Percentiles rank a stretch among this genome's conserved stretches.
Evolutionary conservation across 306 rosid genomes (phyloP).

Genomic region (Prunus mume): DNA sequence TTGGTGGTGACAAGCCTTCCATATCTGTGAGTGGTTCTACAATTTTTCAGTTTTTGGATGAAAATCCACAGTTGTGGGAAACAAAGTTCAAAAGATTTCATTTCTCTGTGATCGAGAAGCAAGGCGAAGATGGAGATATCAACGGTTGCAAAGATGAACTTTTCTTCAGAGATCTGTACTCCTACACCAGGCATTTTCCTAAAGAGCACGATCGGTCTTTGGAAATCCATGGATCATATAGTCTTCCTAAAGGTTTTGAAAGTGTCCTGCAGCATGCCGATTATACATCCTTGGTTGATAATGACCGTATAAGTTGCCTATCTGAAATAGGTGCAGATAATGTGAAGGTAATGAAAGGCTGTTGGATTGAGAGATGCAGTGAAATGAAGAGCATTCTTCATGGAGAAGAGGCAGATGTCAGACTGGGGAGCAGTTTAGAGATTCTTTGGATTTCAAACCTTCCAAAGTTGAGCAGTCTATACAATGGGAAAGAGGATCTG

Average conservation of each 20-base stretch:
- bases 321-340: constrained; percentile 15
- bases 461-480: constrained; percentile 19
- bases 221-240: constrained; percentile 18
- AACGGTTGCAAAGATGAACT: background rate
- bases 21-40: constrained; percentile 8
- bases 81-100: constrained; percentile 3
- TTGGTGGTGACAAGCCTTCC: constrained; percentile 5
- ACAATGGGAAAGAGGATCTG: background rate
- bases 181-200: background rate
- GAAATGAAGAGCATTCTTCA: constrained; percentile 8
- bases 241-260: constrained; percentile 7
- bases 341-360: constrained; percentile 25
- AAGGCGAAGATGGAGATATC: constrained; percentile 12
- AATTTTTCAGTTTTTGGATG: constrained; percentile 18
- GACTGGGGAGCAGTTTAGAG: constrained; percentile 19
- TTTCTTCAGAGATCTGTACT: constrained; percentile 8
- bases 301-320: constrained; percentile 10
- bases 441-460: constrained; percentile 37
- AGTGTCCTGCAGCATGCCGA: constrained; percentile 4
- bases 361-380: constrained; percentile 28
- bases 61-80: constrained; percentile 7
- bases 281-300: constrained; percentile 23
- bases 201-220: background rate
- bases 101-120: constrained; percentile 10
- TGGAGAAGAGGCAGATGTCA: background rate